Evolutionary conservation across 1,284 basidiomycete genomes (phyloP).

Genomic region (Naganishia albida): DNA sequence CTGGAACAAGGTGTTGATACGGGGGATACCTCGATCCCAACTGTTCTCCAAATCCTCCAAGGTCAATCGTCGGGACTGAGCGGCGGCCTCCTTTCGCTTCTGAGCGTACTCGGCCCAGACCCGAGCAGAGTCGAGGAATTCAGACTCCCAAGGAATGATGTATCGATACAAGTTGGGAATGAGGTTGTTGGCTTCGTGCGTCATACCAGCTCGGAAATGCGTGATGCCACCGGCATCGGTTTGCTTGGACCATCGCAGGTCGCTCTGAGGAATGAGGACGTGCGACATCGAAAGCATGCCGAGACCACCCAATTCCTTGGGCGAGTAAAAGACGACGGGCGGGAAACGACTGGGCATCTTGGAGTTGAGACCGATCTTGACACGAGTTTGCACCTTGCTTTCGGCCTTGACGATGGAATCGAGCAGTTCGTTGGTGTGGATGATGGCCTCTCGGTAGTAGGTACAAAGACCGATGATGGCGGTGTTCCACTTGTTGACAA

Average conservation of each 20-base stretch:
- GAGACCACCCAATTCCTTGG: slow-evolving; percentile 93
- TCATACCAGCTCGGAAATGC: slow-evolving; percentile 97
- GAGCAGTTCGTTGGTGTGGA: slow-evolving; percentile 93
- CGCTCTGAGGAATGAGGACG: slow-evolving; percentile 95
- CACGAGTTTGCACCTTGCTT: slow-evolving; percentile 98
- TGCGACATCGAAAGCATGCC: slow-evolving; percentile 99
- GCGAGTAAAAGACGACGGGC: slow-evolving; percentile 91
- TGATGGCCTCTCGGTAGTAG: slow-evolving; percentile 98
- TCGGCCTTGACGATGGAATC: slow-evolving; percentile 94
- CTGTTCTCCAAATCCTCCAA: slow-evolving; percentile 97
- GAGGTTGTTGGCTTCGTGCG: slow-evolving; percentile 86
- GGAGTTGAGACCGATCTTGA: slow-evolving; percentile 97
- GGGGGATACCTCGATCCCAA: slow-evolving; percentile 62
- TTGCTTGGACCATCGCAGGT: slow-evolving; percentile 96
- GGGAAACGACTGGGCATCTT: slow-evolving; percentile 99
- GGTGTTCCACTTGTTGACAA: slow-evolving; percentile 99
- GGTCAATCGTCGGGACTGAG: slow-evolving; percentile 92
- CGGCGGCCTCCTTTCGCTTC: slow-evolving; percentile 98
- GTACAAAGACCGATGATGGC: slow-evolving; percentile 93
- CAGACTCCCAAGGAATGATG: slow-evolving; percentile 97
- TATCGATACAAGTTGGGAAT: slow-evolving; percentile 98
- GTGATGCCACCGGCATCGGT: slow-evolving; percentile 91
- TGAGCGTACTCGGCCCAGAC: slow-evolving; percentile 99
- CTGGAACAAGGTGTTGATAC: slow-evolving; percentile 97
- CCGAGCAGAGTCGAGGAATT: slow-evolving; percentile 95